These are phyloP conservation scores for Candida yuanshanica DNA, from an alignment of 805 yeast species.

Conservation along the genomic window DNA sequence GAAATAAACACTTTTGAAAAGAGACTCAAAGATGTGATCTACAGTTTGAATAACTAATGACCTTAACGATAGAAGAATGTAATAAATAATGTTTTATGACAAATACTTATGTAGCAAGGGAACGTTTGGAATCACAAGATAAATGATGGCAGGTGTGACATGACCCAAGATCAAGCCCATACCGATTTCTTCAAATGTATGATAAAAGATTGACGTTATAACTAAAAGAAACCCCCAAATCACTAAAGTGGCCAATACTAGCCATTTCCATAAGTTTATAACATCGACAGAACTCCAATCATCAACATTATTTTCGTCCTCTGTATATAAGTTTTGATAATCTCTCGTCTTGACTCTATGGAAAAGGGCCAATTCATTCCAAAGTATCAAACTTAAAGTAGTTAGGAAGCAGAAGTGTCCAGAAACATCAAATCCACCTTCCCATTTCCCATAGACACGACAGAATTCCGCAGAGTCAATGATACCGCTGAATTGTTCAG, in stretches of 20 bases:
- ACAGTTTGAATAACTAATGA: slow-evolving; percentile 9
- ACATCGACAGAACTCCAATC: slow-evolving; percentile 8
- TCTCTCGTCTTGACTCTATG: slow-evolving; percentile 1
- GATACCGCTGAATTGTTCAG: slow-evolving; percentile 7
- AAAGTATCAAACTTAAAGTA: slow-evolving; percentile 37
- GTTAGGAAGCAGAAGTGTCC: slow-evolving; percentile 46
- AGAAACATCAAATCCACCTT: slow-evolving; percentile 46
- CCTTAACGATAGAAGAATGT: no score
- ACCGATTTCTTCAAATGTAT: slow-evolving; percentile 67
- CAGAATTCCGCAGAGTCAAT: slow-evolving; percentile 30
- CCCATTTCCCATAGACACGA: slow-evolving; percentile 35
- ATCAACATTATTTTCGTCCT: not conserved
- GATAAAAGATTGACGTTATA: slow-evolving; percentile 81
- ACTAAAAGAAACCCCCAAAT: slow-evolving; percentile 55
- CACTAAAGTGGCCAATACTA: slow-evolving; percentile 13
- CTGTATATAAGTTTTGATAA: not conserved
- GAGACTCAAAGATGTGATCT: slow-evolving; percentile 15
- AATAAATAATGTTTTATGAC: not conserved
- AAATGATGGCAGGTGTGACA: slow-evolving; percentile 42
- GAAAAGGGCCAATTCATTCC: slow-evolving; percentile 27
- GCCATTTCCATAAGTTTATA: slow-evolving; percentile 11
- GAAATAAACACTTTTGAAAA: slow-evolving; percentile 8
- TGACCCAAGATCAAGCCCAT: slow-evolving; percentile 65
- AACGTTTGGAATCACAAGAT: slow-evolving; percentile 21
- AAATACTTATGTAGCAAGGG: not conserved